Percentiles rank a stretch among this genome's conserved stretches.
Evolutionary conservation across 2,329 filamentous ascomycete species (phyloP).

Genomic region (Mollisiaceae sp.): DNA sequence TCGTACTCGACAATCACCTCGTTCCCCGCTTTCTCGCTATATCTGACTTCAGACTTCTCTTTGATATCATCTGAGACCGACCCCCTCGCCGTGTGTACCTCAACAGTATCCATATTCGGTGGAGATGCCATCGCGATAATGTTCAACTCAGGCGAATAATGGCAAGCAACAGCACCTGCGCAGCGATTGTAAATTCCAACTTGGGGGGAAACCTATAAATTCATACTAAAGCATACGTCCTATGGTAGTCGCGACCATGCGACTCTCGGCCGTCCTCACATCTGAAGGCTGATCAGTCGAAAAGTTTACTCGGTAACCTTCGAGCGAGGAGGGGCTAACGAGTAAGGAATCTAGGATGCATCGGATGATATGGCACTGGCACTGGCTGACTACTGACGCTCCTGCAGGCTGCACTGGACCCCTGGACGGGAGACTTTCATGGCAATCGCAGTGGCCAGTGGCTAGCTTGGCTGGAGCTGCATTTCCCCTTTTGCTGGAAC

Average conservation of each 20-base stretch:
- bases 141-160: background rate
- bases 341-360: too few species aligned
- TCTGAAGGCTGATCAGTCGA: background rate
- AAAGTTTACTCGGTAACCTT: background rate
- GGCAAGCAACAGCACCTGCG: background rate
- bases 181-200: background rate
- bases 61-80: background rate
- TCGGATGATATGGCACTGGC: background rate
- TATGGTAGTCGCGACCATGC: constrained; percentile 4
- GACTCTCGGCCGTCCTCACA: background rate
- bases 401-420: background rate
- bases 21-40: constrained; percentile 18
- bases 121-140: constrained; percentile 3
- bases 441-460: background rate
- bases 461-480: background rate
- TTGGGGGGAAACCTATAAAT: background rate
- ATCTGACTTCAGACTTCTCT: constrained; percentile 15
- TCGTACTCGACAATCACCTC: constrained; percentile 17
- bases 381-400: too few species aligned
- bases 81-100: background rate
- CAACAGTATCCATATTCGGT: constrained; percentile 12
- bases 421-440: background rate
- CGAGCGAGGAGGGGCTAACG: too few species aligned
- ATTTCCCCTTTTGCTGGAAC: background rate
- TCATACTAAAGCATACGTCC: background rate